Conservation (phyloP, 305 asterid species). For the Solanum hybrid region DNA sequence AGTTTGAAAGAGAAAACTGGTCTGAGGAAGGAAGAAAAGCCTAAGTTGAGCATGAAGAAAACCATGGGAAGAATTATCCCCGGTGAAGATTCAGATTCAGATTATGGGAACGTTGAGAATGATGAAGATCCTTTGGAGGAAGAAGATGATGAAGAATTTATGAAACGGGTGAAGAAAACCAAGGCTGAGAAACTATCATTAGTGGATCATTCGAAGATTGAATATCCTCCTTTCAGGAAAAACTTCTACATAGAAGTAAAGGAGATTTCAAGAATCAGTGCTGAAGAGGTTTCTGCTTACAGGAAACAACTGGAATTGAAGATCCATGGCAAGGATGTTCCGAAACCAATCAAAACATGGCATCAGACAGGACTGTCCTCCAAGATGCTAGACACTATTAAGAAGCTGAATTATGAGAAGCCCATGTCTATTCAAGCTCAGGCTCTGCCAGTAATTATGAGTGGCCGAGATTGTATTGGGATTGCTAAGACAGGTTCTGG, state of each 20-base stretch:
- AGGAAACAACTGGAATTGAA: conserved; percentile 81
- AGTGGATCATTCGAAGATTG: conserved; percentile 82
- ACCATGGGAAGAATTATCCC: conserved; percentile 77
- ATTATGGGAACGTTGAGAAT: conserved; percentile 47
- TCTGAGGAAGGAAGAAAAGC: conserved; percentile 11
- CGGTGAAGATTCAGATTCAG: conserved; percentile 84
- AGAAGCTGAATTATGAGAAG: conserved; percentile 63
- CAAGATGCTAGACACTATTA: conserved; percentile 70
- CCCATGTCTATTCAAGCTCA: conserved; percentile 97
- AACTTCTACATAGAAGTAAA: conserved; percentile 84
- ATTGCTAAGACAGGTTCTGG: conserved; percentile 96
- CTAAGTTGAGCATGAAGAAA: conserved; percentile 38
- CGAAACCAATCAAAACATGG: conserved; percentile 87
- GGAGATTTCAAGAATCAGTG: conserved; percentile 65
- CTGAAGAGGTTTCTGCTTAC: conserved; percentile 70
- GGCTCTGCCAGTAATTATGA: conserved; percentile 89
- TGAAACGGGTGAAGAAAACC: conserved; percentile 92
- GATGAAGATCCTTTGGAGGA: conserved; percentile 63
- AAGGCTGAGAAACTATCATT: conserved; percentile 81
- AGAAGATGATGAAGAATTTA: conserved; percentile 88
- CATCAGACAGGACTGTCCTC: conserved; percentile 90
- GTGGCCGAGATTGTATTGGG: conserved; percentile 97
- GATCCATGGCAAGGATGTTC: conserved; percentile 92
- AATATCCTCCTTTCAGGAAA: conserved; percentile 72
- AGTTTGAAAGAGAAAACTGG: conserved; percentile 30